These are phyloP conservation scores for Oryza brachyantha DNA, from an alignment of 176 grass and related monocot genomes.

Conservation along the genomic window DNA sequence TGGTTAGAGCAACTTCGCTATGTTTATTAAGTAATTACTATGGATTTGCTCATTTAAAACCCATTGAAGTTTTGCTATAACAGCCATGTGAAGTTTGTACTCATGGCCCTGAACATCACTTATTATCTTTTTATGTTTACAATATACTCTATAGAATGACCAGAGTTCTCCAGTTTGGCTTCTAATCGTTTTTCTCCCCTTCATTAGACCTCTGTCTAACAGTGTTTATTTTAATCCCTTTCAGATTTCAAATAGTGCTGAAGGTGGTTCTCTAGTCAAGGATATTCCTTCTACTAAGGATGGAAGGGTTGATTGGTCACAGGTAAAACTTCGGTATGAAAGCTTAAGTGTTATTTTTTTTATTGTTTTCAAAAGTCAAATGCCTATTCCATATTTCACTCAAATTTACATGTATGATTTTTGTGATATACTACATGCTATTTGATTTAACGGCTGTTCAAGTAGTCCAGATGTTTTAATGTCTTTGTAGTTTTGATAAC, in stretches of 20 bases:
- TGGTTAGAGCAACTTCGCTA: constrained; percentile 3
- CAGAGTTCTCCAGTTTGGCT: constrained; percentile 10
- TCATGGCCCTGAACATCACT: background rate
- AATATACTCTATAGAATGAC: constrained; percentile 11
- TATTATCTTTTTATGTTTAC: background rate
- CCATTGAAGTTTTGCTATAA: background rate
- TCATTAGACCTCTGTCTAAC: constrained; percentile 8
- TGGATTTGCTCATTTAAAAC: background rate
- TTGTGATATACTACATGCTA: constrained; percentile 5
- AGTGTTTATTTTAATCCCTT: constrained; percentile 18
- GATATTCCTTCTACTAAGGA: constrained; percentile 84
- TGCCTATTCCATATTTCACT: background rate
- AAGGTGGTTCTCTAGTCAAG: constrained; percentile 60
- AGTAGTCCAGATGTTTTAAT: constrained; percentile 22
- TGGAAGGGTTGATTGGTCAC: constrained; percentile 94
- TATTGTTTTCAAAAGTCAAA: background rate
- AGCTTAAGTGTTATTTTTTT: background rate
- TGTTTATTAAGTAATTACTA: constrained; percentile 11
- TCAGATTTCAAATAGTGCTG: constrained; percentile 80
- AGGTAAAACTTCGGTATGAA: constrained; percentile 51
- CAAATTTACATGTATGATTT: constrained; percentile 11
- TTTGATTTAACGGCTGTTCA: constrained; percentile 22
- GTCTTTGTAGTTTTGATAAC: constrained; percentile 18
- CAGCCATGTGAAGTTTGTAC: background rate
- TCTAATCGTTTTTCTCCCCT: background rate